Conservation (phyloP, 352 stramenopile species). For the Pythium aquatile region DNA sequence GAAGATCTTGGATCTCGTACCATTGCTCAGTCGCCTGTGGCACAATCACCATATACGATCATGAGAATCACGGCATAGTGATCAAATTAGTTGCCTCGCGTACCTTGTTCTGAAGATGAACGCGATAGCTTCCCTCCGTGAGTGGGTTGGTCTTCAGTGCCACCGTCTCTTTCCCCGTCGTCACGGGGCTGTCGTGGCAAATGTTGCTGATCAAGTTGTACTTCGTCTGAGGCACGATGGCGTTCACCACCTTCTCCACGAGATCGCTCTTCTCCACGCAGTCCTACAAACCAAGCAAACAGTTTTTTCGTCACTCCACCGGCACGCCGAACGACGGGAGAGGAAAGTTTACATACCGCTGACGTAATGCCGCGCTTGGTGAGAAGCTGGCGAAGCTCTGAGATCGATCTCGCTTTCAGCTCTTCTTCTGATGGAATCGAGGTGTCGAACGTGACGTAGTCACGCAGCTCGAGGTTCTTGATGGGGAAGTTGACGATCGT, state of each 20-base stretch:
- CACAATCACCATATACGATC: neutral
- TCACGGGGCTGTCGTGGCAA: conserved; percentile 94
- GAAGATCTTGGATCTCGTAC: conserved; percentile 99
- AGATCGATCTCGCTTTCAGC: conserved; percentile 28
- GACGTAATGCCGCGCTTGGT: conserved; percentile 17
- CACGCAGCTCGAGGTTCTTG: conserved; percentile 97
- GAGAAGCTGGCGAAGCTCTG: conserved; percentile 14
- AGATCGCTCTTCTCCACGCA: conserved; percentile 83
- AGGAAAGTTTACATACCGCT: conserved; percentile 1
- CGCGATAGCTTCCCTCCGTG: conserved; percentile 95
- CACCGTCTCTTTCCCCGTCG: conserved; percentile 88
- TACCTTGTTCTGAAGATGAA: conserved; percentile 94
- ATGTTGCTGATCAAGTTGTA: conserved; percentile 99
- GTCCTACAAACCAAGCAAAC: conserved; percentile 33
- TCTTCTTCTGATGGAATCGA: conserved; percentile 51
- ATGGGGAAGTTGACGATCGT: conserved; percentile 99
- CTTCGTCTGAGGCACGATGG: conserved; percentile 67
- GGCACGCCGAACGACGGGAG: neutral
- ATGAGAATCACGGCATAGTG: conserved; percentile 4
- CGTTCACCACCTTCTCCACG: conserved; percentile 57
- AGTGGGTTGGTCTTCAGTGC: conserved; percentile 89
- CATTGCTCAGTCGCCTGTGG: conserved; percentile 91
- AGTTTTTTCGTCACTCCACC: neutral
- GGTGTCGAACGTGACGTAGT: conserved; percentile 77
- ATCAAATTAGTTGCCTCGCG: neutral